Base-by-base conservation (phyloP, 2,329 filamentous ascomycete species). In the Fonsecaea multimorphosa region DNA sequence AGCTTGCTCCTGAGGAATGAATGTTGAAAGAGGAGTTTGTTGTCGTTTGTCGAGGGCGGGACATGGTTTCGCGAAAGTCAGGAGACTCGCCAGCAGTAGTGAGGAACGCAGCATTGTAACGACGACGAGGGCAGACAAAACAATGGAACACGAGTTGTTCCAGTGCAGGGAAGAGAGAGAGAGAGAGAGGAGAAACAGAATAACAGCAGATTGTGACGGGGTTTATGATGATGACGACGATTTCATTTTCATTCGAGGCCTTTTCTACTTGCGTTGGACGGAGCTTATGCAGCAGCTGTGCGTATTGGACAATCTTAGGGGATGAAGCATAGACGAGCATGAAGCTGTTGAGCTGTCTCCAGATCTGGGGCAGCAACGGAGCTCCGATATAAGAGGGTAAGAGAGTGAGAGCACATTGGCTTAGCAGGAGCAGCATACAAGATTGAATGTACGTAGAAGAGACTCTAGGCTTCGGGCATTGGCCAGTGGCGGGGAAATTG, bases 1-100 rank as follows among this genome's bases (percentile, higher is more conserved):
- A 0, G 76, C 73, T 46, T 78, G 80, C 72, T 87, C 81, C 2
- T 73, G 71, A 1, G 77, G 71, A 58, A 87, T 75, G 69, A 79
- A 84, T 11, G 70, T 72, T 29, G 73, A 72, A 24, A 76, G 63
- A 11, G 49, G 19, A 46, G 44, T n/a, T n/a, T n/a, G 55, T 58
- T 70, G 69, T 53, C 69, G 65, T 38, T 14, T 32, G n/a, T 66
- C 55, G 2, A 66, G 52, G 54, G 52, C 14, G 9, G 67, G 31
- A 19, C 60, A 60, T 22, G 60, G 53, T 44, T 46, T 24, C 14
- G 58, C 53, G 14, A 60, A 19, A 12, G 58, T 65, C 34, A 54
- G 27, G 29, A 64, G 27, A 40, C 44, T 55, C 31, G 22, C 32
- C 22, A 55, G n/a, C 22, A 65, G 24, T 5, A 57, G 14, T 16